Evolutionary conservation across 129 eudicot genomes (phyloP).

Genomic region (Glebionis coronaria): DNA sequence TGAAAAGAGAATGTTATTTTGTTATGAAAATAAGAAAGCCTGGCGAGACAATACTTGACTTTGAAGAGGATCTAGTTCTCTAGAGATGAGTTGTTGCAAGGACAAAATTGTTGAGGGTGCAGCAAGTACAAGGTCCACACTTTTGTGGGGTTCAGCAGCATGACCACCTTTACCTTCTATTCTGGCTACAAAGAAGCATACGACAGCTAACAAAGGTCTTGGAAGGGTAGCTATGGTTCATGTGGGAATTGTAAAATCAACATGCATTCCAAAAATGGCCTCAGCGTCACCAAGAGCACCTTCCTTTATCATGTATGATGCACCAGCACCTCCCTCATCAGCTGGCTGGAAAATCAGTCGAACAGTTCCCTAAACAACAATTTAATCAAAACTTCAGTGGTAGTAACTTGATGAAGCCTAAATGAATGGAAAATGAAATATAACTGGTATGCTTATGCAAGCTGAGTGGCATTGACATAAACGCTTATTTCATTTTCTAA

Average conservation of each 20-base stretch:
- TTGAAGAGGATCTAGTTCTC: no score
- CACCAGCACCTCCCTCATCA: slow-evolving; percentile 92
- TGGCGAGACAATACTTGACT: slow-evolving; percentile 54
- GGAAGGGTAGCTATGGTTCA: slow-evolving; percentile 54
- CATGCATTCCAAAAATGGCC: slow-evolving; percentile 83
- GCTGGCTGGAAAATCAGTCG: slow-evolving; percentile 87
- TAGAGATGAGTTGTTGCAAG: slow-evolving; percentile 70
- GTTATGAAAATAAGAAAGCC: slow-evolving; percentile 13
- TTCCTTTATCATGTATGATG: slow-evolving; percentile 68
- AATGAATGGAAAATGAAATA: no score
- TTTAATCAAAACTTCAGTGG: neutral
- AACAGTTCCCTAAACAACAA: slow-evolving; percentile 60
- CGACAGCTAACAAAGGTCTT: slow-evolving; percentile 67
- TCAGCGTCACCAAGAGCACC: slow-evolving; percentile 77
- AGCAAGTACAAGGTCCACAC: slow-evolving; percentile 64
- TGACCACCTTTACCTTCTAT: no score
- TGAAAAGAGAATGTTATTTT: neutral
- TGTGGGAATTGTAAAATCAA: slow-evolving; percentile 41
- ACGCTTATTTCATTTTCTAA: no score
- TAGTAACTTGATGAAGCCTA: neutral
- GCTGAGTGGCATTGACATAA: no score
- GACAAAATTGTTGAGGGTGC: slow-evolving; percentile 60
- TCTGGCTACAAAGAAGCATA: no score
- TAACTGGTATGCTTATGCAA: no score
- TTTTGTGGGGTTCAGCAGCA: slow-evolving; percentile 64